These are phyloP conservation scores for Vitis vinifera DNA, from an alignment of 164 flowering plant species.

Conservation along the genomic window ASM3070453v1 NC_081814.1:18771001-18771500, in stretches of 20 bases:
- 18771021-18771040: slow-evolving; percentile 31
- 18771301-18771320: slow-evolving; percentile 19
- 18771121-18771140: slow-evolving; percentile 23
- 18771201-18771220: no score
- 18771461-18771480: no score
- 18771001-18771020: slow-evolving; percentile 37
- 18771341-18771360: background rate
- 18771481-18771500: no score
- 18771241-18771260: background rate
- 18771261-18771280: slow-evolving; percentile 5
- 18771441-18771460: no score
- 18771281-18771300: slow-evolving; percentile 25
- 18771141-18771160: no score
- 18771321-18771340: slow-evolving; percentile 16
- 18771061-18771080: slow-evolving; percentile 26
- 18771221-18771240: background rate
- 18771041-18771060: slow-evolving; percentile 31
- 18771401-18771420: no score
- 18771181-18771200: no score
- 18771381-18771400: no score
- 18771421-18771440: no score
- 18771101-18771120: slow-evolving; percentile 24
- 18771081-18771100: slow-evolving; percentile 25
- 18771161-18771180: no score
- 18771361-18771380: no score